Evolutionary conservation across 1,284 basidiomycete species (phyloP).

Genomic region (Ganoderma resinaceum): DNA sequence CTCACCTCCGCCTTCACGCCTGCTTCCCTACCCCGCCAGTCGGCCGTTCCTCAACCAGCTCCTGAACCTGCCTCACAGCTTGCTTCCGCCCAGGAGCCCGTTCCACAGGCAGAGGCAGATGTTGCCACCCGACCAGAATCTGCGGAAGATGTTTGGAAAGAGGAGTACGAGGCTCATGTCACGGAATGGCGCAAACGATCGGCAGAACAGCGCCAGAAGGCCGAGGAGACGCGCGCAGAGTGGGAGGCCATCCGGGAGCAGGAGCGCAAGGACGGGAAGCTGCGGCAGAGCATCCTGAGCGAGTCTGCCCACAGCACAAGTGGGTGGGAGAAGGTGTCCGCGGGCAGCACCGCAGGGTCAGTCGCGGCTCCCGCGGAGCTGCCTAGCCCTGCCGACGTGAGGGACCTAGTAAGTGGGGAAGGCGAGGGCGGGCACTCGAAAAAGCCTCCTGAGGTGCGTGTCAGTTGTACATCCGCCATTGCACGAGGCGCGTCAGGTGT

Average conservation of each 20-base stretch:
- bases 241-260: constrained; percentile 69
- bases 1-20: constrained; percentile 39
- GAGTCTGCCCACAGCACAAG: constrained; percentile 38
- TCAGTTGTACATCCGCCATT: not conserved
- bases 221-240: constrained; percentile 72
- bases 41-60: constrained; percentile 29
- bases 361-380: constrained; percentile 23
- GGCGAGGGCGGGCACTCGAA: constrained; percentile 43
- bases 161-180: constrained; percentile 74
- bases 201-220: constrained; percentile 76
- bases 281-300: constrained; percentile 32
- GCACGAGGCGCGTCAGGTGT: constrained; percentile 7
- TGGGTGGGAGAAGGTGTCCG: constrained; percentile 58
- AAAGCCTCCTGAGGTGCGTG: constrained; percentile 37
- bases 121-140: constrained; percentile 26
- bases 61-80: constrained; percentile 27
- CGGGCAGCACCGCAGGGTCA: constrained; percentile 38
- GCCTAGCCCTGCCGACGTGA: constrained; percentile 49
- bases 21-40: constrained; percentile 33
- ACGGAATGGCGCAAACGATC: constrained; percentile 78
- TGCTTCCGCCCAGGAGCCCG: constrained; percentile 20
- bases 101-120: constrained; percentile 8
- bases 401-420: constrained; percentile 55
- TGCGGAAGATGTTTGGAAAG: constrained; percentile 56
- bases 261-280: constrained; percentile 39